phyloP scores from a whole-genome alignment of 169 alveolate genomes.

The Perkinsus olseni region DNA sequence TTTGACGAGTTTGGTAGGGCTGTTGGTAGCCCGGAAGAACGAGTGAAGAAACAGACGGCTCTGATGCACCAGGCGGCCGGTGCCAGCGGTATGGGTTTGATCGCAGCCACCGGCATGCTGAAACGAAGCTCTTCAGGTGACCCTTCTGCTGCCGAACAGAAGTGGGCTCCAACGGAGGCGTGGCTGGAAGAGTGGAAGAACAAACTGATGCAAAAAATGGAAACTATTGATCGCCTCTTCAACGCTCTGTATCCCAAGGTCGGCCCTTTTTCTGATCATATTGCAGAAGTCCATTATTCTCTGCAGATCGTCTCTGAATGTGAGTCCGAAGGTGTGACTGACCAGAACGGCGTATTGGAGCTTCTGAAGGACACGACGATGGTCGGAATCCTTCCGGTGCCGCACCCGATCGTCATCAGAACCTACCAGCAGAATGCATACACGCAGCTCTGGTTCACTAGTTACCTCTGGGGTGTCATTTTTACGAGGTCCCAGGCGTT shows the following conservation, averaged over 20 bases:
- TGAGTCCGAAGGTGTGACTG: not conserved
- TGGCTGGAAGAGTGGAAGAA: constrained; percentile 19
- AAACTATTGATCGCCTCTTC: constrained; percentile 3
- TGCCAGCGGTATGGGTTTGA: not conserved
- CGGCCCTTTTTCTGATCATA: not conserved
- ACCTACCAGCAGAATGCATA: constrained; percentile 20
- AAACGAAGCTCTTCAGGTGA: not conserved
- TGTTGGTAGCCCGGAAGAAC: not conserved
- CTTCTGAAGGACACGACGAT: constrained; percentile 16
- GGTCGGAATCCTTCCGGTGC: constrained; percentile 26
- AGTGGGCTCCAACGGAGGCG: constrained; percentile 15
- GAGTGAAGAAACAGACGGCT: not conserved
- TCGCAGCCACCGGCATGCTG: too few relatives aligned
- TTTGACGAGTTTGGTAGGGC: not conserved
- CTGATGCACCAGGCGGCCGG: not conserved
- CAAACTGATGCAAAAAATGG: constrained; percentile 5
- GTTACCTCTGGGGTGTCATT: constrained; percentile 15
- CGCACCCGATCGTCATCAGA: constrained; percentile 19
- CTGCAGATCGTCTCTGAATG: constrained; percentile 7
- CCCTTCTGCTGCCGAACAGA: not conserved
- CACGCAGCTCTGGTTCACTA: constrained; percentile 20
- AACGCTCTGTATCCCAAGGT: constrained; percentile 17
- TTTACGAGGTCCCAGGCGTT: not conserved
- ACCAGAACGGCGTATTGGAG: constrained; percentile 7
- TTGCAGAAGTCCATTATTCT: not conserved